Percentiles rank a stretch among this genome's conserved stretches.
These are phyloP conservation scores for Phytopythium litorale DNA, from an alignment of 352 stramenopile species.

Conservation along the genomic window DNA sequence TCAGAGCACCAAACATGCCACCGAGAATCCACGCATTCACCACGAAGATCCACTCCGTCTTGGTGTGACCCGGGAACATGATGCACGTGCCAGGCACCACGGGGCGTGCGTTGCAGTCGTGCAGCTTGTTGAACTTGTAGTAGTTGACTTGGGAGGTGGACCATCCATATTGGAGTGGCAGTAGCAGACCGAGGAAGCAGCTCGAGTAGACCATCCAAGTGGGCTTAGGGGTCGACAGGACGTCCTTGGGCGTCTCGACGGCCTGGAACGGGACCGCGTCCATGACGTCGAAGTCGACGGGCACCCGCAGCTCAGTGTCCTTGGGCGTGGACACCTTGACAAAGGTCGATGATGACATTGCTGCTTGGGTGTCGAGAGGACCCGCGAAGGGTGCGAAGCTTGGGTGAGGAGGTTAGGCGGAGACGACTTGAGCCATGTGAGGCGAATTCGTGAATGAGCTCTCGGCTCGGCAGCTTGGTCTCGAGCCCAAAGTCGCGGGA, in stretches of 20 bases:
- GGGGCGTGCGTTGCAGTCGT: constrained; percentile 25
- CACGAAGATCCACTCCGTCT: constrained; percentile 22
- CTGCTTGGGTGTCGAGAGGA: background rate
- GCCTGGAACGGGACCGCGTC: background rate
- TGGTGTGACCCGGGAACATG: constrained; percentile 46
- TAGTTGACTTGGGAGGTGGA: constrained; percentile 40
- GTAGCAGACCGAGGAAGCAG: constrained; percentile 27
- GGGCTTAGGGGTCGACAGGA: constrained; percentile 9
- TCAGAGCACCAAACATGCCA: constrained; percentile 46
- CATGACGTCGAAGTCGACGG: background rate
- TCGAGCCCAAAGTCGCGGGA: background rate
- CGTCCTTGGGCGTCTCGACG: constrained; percentile 1
- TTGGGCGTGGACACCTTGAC: background rate
- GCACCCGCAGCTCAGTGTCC: background rate
- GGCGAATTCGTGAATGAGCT: background rate
- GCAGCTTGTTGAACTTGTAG: constrained; percentile 35
- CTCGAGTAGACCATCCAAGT: constrained; percentile 36
- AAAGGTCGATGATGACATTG: background rate
- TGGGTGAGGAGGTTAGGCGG: background rate
- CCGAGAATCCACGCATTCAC: constrained; percentile 34
- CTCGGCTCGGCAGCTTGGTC: background rate
- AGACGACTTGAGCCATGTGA: constrained; percentile 4
- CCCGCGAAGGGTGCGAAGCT: background rate
- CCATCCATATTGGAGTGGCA: constrained; percentile 40
- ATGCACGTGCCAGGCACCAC: constrained; percentile 31